Evolutionary conservation across 140 eudicot species (phyloP), one percentile per base, ranked within the genome.

Genomic region (Stevia rebaudiana): DNA sequence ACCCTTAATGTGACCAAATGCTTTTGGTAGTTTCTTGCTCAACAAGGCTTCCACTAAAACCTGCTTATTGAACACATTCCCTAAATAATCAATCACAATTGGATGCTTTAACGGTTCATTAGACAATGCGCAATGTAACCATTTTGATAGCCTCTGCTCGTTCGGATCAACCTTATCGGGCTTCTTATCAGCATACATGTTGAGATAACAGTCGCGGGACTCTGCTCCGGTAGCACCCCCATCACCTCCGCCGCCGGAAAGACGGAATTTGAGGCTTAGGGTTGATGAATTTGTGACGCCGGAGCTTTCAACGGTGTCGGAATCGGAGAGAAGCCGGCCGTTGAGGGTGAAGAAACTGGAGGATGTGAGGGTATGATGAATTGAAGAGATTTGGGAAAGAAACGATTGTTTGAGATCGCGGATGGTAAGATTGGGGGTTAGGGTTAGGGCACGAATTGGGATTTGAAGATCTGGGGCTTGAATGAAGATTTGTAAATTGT

Each of bases 201-300:
- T 90, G 39, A 90, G 81, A 22, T 84, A 90, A 51, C 97, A 90
- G 70, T 90, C 97, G 8, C 97, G 87, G 0, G 97, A 90, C 83
- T 90, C 97, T 0, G 97, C 97, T 10, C 97, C 80, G 11, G 97
- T 90, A 33, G 95, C 80, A 11, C 97, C 97, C 13, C 95, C 97
- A 78, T 90, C 97, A 0, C 95, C 95, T 1, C 97, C 95, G 19
- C 97, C 97, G 10, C 95, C 97, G 0, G 5, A 52, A 24, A 80
- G 71, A 17, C 89, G 85, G 25, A 76, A 33, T 35, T 50, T 74
- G 4, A 86, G 81, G 25, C 35, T 68, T 17, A 90, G 52, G n/a
- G 90, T 84, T 8, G 85, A 80, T 4, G 28, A 58, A 21, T 78
- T 87, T 19, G 67, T 37, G 30, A 90, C 61, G 19, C 40, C 63